Evolutionary conservation across 768 basidiomycete species (phyloP), one percentile per base, ranked within the genome.

Genomic region (Obba rivulosa): DNA sequence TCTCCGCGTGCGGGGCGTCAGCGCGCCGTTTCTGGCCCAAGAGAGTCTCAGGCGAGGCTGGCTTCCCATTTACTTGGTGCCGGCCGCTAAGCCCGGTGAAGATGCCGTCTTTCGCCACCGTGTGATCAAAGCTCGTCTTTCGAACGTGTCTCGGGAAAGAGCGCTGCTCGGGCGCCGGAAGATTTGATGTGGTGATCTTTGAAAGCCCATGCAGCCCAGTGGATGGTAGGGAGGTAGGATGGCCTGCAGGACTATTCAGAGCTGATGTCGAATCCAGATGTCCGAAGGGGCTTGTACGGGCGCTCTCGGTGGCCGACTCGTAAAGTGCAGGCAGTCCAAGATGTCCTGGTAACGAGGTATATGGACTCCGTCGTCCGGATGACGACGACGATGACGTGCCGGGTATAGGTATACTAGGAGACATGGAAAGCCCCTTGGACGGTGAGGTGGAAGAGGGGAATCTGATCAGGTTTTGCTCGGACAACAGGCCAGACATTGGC

Each of bases 101-200:
- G 46, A 83, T 75, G 34, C 76, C 79, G 52, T 85, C 81, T 54
- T 78, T 79, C 34, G 78, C 76, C 35, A 94, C 84, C 3, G 92
- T 93, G 67, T 93, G 92, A 66, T 96, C 92, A 64, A 93, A 95
- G 66, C 90, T 92, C 40, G 92, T 91, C 74, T 96, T 96, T 52
- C 92, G 80, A 50, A 92, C 89, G 66, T 87, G 86, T 51, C 85
- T 79, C 45, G 92, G 89, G 62, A 92, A 89, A 24, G 75, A 67
- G 53, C 76, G 81, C 55, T 74, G 60, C 52, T 69, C 69, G 43
- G 65, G 58, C 50, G 69, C 58, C 11, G 56, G 54, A 21, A 58
- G 55, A 36, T 51, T 58, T 40, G 62, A 57, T 34, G 56, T 41
- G 46, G 61, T 69, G 49, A 69, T 45, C 57, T 73, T 68, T 48